A percentile compares a stretch with the other conserved stretches of the same genome.
Evolutionary conservation across 176 grass and related monocot species (phyloP).

Genomic region (Phyllostachys edulis): DNA sequence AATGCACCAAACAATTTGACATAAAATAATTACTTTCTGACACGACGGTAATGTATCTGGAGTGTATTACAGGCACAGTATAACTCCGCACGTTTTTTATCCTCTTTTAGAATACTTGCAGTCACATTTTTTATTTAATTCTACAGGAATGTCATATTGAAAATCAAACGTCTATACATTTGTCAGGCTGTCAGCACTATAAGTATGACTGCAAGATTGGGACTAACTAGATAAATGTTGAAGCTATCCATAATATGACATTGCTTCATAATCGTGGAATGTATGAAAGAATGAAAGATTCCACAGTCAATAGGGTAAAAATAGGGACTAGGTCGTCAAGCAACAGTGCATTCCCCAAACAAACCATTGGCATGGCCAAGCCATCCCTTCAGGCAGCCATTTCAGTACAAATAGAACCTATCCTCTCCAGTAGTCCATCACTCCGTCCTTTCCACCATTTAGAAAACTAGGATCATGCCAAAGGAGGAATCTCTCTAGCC

Average conservation of each 20-base stretch:
- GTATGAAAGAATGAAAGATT: background rate
- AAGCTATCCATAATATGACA: background rate
- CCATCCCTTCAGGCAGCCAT: constrained; percentile 13
- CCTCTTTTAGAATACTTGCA: background rate
- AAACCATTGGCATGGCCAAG: background rate
- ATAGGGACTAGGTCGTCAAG: background rate
- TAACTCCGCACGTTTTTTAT: background rate
- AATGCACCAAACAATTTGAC: background rate
- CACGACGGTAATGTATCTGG: background rate
- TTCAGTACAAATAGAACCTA: background rate
- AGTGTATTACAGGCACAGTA: constrained; percentile 1
- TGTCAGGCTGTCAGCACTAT: background rate
- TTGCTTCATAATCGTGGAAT: background rate
- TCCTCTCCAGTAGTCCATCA: background rate
- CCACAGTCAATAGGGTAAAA: background rate
- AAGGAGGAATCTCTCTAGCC: background rate
- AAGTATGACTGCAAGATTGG: background rate
- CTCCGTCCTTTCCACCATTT: background rate
- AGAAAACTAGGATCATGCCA: background rate
- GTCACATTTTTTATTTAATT: constrained; percentile 7
- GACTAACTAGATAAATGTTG: background rate
- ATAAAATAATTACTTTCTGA: background rate
- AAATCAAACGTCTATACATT: background rate
- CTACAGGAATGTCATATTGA: background rate
- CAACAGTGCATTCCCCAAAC: background rate